Evolutionary conservation across 108 stramenopile genomes (phyloP), one percentile per base, ranked within the genome.

Genomic region (Heterococcus sp.): DNA sequence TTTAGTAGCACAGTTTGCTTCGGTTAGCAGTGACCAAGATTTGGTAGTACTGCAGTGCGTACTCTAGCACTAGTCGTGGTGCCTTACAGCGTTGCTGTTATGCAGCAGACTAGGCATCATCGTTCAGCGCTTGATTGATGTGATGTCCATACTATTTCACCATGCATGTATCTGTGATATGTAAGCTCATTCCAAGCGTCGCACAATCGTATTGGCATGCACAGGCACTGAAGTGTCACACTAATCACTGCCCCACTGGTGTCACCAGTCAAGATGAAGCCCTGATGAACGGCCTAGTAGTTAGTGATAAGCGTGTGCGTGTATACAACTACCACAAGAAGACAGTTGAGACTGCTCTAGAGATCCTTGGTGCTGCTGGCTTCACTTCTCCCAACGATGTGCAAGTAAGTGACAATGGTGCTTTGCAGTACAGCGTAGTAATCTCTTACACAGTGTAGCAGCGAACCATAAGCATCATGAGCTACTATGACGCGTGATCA

Each of bases 181-280:
- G n/a, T n/a, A n/a, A n/a, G n/a, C n/a, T n/a, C n/a, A n/a, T n/a
- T n/a, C n/a, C n/a, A n/a, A n/a, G n/a, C n/a, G n/a, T n/a, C n/a
- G n/a, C n/a, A n/a, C n/a, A n/a, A n/a, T n/a, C n/a, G n/a, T n/a
- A n/a, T n/a, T n/a, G n/a, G n/a, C n/a, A n/a, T n/a, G n/a, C 5
- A 3, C 28, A 93, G 82, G 93, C 94, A 32, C 86, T 94, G 46
- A 94, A 94, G 79, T 94, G 94, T 76, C 91, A 92, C 73, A 89
- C 92, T 11, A 94, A 94, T 82, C 91, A 84, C 31, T 94, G 94
- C 87, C 94, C 94, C 0, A 94, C 94, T 3, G 94, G 94, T 1
- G 91, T 95, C 33, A 89, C 94, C 1, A 95, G 93, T 0, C 90
- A 91, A 75, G 84, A 93, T 79, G 68, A 68, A 5, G 86, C 89